These are phyloP conservation scores for Paramecium sexaurelia DNA, from an alignment of 73 alveolate genomes.

Conservation along the genomic window DNA sequence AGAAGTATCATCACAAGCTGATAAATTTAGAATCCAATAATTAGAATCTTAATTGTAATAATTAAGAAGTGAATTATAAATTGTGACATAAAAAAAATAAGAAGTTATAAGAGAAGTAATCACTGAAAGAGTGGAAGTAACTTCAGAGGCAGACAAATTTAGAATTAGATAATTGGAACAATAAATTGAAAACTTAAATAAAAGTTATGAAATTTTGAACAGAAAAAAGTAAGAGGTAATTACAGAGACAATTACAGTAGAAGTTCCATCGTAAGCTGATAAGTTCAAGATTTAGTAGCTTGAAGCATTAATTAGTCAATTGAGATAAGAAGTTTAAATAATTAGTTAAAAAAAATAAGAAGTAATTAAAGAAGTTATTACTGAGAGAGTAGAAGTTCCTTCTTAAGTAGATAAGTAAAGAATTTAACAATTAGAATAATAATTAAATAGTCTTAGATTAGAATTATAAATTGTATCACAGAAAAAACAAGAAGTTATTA, in stretches of 20 bases:
- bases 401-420: conserved; percentile 38
- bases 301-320: not conserved
- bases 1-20: conserved; percentile 16
- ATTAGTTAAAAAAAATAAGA: not conserved
- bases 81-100: not conserved
- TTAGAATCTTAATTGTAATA: not conserved
- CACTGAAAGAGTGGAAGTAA: conserved; percentile 10
- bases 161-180: conserved; percentile 4
- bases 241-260: not conserved
- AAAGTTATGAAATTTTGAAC: not conserved
- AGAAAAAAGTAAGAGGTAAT: conserved; percentile 32
- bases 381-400: not conserved
- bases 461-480: not conserved
- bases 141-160: not conserved
- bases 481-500: conserved; percentile 47
- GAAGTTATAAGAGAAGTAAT: conserved; percentile 42
- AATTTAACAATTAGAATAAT: conserved; percentile 7
- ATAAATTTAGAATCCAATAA: not conserved
- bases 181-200: not conserved
- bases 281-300: not conserved
- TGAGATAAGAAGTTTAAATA: not conserved
- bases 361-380: not conserved
- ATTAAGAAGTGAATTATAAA: not conserved
- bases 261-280: conserved; percentile 24
- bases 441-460: not conserved